These are phyloP conservation scores for Dunaliella sp. DNA, from an alignment of 139 green algal genomes.

Conservation along the genomic window DNA sequence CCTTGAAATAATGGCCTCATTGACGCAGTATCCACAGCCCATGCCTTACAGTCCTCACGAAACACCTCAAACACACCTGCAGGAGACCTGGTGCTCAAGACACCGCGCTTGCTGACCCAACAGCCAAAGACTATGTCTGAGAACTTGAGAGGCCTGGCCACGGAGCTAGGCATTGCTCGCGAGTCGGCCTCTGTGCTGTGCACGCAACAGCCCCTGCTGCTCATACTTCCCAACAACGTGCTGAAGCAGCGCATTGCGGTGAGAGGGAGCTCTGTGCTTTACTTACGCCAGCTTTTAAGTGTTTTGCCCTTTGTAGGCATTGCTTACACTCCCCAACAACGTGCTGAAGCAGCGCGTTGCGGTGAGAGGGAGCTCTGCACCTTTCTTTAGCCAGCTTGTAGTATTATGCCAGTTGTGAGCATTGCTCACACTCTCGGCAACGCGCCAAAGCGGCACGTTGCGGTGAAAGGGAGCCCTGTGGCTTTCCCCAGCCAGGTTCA, in stretches of 20 bases:
- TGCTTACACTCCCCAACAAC: neutral
- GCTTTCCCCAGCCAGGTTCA: too few relatives aligned
- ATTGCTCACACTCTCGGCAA: neutral
- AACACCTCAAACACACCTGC: too few relatives aligned
- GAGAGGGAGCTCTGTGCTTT: too few relatives aligned
- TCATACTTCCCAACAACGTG: neutral
- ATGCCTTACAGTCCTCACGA: too few relatives aligned
- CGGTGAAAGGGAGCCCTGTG: too few relatives aligned
- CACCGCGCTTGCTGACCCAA: neutral
- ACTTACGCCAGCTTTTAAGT: too few relatives aligned
- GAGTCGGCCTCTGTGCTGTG: neutral
- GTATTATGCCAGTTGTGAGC: too few relatives aligned
- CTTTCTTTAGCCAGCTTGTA: too few relatives aligned
- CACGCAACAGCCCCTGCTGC: neutral
- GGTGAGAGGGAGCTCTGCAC: too few relatives aligned
- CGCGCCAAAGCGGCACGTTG: neutral
- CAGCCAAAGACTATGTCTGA: neutral
- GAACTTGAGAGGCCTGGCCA: neutral
- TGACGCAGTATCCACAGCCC: too few relatives aligned
- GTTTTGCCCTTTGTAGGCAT: too few relatives aligned
- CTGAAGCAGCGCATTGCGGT: neutral
- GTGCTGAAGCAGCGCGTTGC: neutral
- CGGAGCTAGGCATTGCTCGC: neutral
- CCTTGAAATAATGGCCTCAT: too few relatives aligned
- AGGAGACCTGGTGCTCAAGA: neutral